A percentile compares a stretch with the other conserved stretches of the same genome.
phyloP scores from a whole-genome alignment of 2,329 filamentous ascomycete species.

The Penicillium sp. region DNA sequence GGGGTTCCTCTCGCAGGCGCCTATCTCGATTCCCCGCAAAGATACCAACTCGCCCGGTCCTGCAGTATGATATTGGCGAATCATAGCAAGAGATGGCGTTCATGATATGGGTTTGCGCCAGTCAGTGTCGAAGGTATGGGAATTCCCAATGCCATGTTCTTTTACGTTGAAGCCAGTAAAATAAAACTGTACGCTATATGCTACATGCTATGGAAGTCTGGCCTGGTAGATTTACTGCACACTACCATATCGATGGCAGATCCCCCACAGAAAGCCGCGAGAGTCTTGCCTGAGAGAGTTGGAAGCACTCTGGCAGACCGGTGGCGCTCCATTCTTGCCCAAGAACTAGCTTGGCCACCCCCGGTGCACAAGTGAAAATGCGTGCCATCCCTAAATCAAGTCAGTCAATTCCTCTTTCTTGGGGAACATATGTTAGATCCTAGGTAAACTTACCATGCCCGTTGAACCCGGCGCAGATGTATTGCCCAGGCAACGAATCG shows the following conservation, averaged over 20 bases:
- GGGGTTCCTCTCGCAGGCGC: too few relatives aligned
- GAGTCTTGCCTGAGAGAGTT: conserved; percentile 30
- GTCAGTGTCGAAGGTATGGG: too few relatives aligned
- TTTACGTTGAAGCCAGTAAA: too few relatives aligned
- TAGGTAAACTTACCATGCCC: conserved; percentile 39
- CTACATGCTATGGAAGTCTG: too few relatives aligned
- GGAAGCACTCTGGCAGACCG: conserved; percentile 39
- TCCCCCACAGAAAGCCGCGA: conserved; percentile 11
- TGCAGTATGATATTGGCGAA: too few relatives aligned
- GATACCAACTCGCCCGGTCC: too few relatives aligned
- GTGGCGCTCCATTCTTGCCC: conserved; percentile 41
- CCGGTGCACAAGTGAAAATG: conserved; percentile 50
- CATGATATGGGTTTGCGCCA: too few relatives aligned
- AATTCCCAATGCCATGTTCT: too few relatives aligned
- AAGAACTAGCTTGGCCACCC: conserved; percentile 43
- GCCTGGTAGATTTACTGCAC: background rate
- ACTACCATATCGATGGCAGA: conserved; percentile 23
- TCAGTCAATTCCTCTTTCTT: too few relatives aligned
- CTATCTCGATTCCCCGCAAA: too few relatives aligned
- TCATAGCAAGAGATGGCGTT: too few relatives aligned
- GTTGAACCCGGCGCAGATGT: conserved; percentile 52
- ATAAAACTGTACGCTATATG: too few relatives aligned
- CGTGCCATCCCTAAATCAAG: conserved; percentile 36
- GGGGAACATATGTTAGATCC: background rate
- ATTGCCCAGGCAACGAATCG: conserved; percentile 45